Conservation (phyloP, 129 eudicot genomes). For the Helichrysum umbraculigerum region DNA sequence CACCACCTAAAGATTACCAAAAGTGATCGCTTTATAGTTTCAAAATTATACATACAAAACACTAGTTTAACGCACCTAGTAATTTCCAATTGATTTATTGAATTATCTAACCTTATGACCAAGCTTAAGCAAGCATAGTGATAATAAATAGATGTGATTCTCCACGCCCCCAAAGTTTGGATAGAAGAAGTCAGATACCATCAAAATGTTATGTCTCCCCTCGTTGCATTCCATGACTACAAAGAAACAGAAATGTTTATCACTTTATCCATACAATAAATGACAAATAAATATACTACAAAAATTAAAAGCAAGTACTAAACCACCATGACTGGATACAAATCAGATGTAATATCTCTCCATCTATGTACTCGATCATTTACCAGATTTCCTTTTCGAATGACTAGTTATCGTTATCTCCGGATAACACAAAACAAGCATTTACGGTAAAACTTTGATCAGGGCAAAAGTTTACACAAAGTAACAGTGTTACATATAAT, state of each 20-base stretch:
- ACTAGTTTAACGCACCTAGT: neutral
- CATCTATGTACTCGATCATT: neutral
- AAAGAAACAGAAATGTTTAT: conserved; percentile 13
- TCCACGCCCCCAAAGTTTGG: conserved; percentile 99
- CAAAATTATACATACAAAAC: neutral
- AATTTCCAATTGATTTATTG: neutral
- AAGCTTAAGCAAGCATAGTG: conserved; percentile 85
- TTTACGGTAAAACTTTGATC: neutral
- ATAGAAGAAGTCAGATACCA: conserved; percentile 96
- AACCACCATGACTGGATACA: neutral
- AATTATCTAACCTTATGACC: conserved; percentile 78
- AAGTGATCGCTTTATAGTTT: neutral
- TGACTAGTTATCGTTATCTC: neutral
- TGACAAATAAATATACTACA: neutral
- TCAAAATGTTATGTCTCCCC: conserved; percentile 64
- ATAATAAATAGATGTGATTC: conserved; percentile 89
- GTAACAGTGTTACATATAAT: neutral
- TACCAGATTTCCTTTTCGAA: neutral
- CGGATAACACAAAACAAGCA: neutral
- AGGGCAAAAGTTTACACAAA: too few species aligned
- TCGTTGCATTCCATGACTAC: conserved; percentile 34
- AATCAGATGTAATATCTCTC: neutral
- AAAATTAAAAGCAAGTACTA: neutral
- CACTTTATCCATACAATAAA: neutral
- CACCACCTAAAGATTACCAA: conserved; percentile 55